Evolutionary conservation across 352 stramenopile genomes (phyloP).

Genomic region (Phytophthora palmivora): DNA sequence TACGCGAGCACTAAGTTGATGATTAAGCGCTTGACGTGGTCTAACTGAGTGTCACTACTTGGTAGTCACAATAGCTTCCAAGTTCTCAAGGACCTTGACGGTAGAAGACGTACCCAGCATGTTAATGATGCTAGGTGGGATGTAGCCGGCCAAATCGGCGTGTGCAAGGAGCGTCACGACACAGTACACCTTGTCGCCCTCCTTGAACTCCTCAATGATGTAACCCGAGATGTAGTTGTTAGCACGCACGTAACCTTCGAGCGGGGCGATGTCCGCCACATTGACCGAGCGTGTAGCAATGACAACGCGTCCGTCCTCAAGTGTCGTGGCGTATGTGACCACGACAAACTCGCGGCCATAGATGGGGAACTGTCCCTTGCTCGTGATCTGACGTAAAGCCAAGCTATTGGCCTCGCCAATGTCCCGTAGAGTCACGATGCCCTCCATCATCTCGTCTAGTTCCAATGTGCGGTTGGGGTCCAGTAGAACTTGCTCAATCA

Average conservation of each 20-base stretch:
- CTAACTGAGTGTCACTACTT: constrained; percentile 36
- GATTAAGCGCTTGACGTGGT: constrained; percentile 1
- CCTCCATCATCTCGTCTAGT: constrained; percentile 87
- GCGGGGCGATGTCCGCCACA: constrained; percentile 48
- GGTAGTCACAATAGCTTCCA: constrained; percentile 56
- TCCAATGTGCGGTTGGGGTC: constrained; percentile 70
- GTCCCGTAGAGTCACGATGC: constrained; percentile 58
- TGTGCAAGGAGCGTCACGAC: constrained; percentile 81
- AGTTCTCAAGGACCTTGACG: constrained; percentile 78
- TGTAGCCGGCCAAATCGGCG: constrained; percentile 80
- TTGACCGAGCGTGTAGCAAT: constrained; percentile 76
- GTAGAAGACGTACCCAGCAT: constrained; percentile 88
- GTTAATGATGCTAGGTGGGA: constrained; percentile 82
- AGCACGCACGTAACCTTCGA: constrained; percentile 72
- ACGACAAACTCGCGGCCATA: constrained; percentile 78
- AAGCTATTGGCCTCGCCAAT: constrained; percentile 61
- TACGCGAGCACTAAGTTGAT: background rate
- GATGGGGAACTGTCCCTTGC: constrained; percentile 83
- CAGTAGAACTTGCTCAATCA: constrained; percentile 65
- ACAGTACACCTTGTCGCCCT: constrained; percentile 59
- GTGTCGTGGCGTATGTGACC: constrained; percentile 61
- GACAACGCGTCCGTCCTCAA: constrained; percentile 60
- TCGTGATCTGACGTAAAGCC: constrained; percentile 74
- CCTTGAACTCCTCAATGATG: constrained; percentile 69
- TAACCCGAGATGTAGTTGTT: constrained; percentile 81